Conservation (phyloP, 2,329 filamentous ascomycete species). For the Claviceps fusiformis region DNA sequence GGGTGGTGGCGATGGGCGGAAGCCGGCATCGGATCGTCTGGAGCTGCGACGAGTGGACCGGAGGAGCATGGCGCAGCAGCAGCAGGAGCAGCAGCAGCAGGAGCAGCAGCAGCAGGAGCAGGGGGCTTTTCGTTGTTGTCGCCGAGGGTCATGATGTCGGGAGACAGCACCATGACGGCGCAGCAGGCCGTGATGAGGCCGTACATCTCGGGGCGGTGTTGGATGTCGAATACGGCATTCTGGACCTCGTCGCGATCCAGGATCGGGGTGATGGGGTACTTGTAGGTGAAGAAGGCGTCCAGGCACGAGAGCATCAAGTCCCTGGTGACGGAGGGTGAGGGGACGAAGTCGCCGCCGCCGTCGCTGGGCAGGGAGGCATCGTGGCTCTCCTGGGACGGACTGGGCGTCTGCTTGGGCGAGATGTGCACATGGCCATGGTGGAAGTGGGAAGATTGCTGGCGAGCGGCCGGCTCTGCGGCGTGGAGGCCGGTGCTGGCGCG, state of each 20-base stretch:
- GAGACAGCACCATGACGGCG: conserved; percentile 15
- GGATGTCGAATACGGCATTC: conserved; percentile 6
- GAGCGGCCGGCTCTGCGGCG: background rate
- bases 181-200: conserved; percentile 16
- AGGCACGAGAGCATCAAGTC: conserved; percentile 14
- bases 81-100: too few species aligned
- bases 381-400: background rate
- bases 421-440: background rate
- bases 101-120: background rate
- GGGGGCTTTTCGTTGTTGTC: background rate
- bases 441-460: background rate
- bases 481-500: background rate
- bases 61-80: background rate
- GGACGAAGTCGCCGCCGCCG: conserved; percentile 5
- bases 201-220: conserved; percentile 12
- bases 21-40: background rate
- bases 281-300: conserved; percentile 20
- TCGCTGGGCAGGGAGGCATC: conserved; percentile 4
- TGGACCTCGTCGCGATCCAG: conserved; percentile 12
- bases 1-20: background rate
- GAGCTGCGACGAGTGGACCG: background rate
- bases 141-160: conserved; percentile 12
- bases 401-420: background rate
- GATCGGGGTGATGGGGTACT: conserved; percentile 21
- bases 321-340: conserved; percentile 1